Percentiles rank a stretch among this genome's conserved stretches.
These are phyloP conservation scores for Agrostemma githago DNA, from an alignment of 148 eudicot genomes.

Conservation along the genomic window DNA sequence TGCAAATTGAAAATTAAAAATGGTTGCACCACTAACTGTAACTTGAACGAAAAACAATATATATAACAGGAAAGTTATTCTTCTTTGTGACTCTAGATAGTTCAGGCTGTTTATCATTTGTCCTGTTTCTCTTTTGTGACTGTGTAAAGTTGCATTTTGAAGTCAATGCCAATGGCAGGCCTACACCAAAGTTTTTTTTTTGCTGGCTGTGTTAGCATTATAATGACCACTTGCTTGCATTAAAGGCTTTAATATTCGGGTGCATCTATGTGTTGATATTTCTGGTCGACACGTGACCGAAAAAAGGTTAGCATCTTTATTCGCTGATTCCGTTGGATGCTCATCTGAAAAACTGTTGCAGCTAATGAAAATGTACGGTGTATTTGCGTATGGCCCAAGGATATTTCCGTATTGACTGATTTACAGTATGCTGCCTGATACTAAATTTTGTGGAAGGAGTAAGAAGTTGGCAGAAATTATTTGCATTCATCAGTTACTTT, in stretches of 20 bases:
- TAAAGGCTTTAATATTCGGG: neutral
- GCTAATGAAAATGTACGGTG: neutral
- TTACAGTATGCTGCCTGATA: neutral
- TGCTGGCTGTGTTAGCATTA: conserved; percentile 15
- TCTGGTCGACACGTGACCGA: neutral
- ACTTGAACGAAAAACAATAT: neutral
- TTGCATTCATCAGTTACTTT: neutral
- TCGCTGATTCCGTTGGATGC: neutral
- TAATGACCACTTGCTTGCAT: conserved; percentile 11
- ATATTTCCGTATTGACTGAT: neutral
- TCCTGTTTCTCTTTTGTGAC: conserved; percentile 11
- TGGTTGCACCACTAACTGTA: conserved; percentile 16
- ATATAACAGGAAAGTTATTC: conserved; percentile 15
- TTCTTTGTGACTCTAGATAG: conserved; percentile 6
- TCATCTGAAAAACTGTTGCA: conserved; percentile 4
- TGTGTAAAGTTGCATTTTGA: conserved; percentile 9
- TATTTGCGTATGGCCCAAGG: neutral
- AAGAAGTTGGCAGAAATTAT: too few relatives aligned
- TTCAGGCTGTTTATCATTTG: conserved; percentile 2
- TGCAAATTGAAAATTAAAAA: conserved; percentile 1
- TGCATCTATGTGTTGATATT: neutral
- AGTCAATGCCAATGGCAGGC: conserved; percentile 9
- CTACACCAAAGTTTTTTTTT: conserved; percentile 1
- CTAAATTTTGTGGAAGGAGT: too few relatives aligned
- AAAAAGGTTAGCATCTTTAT: neutral